Percentiles rank a stretch among this genome's conserved stretches.
phyloP scores from a whole-genome alignment of 306 rosid genomes.

The Benincasa hispida region DNA sequence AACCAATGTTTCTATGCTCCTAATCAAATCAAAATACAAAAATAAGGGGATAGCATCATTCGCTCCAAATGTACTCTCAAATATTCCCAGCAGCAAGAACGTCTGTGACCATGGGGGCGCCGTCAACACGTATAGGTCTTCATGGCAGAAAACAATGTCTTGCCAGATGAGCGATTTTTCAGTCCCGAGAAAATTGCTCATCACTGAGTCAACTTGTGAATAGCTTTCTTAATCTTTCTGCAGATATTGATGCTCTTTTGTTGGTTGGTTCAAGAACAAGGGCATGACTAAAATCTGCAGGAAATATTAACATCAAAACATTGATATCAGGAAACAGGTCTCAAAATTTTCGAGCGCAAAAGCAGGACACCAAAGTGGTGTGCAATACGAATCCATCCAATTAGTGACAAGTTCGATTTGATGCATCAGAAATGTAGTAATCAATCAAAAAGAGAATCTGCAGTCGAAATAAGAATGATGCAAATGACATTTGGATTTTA shows the following conservation, averaged over 20 bases:
- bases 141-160: not conserved
- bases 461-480: not conserved
- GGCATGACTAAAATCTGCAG: constrained; percentile 71
- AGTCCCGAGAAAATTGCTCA: constrained; percentile 5
- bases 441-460: not conserved
- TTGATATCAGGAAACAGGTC: not conserved
- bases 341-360: not conserved
- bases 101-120: not conserved
- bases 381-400: not conserved
- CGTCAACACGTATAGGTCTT: not conserved
- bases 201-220: constrained; percentile 30
- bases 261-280: constrained; percentile 98
- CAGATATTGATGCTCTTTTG: constrained; percentile 73
- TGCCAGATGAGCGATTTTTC: not conserved
- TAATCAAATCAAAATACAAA: not conserved
- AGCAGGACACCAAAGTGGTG: not conserved
- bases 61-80: not conserved
- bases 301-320: constrained; percentile 11
- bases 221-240: constrained; percentile 64
- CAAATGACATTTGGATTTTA: not conserved
- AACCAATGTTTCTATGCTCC: constrained; percentile 4
- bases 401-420: not conserved
- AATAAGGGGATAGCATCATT: not conserved
- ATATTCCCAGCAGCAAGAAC: not conserved
- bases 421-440: not conserved